A percentile compares a stretch with the other conserved stretches of the same genome.
These are phyloP conservation scores for Chloroidium sp. DNA, from an alignment of 163 green algal species.

Conservation along the genomic window DNA sequence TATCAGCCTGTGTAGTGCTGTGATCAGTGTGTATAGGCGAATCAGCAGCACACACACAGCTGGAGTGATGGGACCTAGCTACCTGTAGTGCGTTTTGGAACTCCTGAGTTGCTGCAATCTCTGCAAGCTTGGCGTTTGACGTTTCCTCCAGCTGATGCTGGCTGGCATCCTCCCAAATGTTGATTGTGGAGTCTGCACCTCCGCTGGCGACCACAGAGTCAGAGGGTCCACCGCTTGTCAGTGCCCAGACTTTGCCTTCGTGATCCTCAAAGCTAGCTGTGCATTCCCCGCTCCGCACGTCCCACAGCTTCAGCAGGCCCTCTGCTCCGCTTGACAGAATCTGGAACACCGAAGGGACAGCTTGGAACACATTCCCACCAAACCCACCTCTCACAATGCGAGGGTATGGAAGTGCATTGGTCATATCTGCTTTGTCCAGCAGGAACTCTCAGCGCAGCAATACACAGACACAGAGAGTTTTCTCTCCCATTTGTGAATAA, in stretches of 20 bases:
- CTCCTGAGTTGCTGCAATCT: constrained; percentile 48
- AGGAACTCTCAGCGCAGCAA: no score
- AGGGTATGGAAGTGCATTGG: no score
- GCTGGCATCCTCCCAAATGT: constrained; percentile 76
- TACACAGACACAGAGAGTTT: no score
- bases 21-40: neutral
- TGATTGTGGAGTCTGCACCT: constrained; percentile 65
- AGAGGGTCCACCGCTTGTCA: constrained; percentile 34
- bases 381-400: no score
- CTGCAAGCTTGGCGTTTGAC: constrained; percentile 31
- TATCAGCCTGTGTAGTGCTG: neutral
- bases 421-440: no score
- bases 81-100: constrained; percentile 75
- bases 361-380: no score
- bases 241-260: constrained; percentile 91
- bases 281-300: constrained; percentile 61
- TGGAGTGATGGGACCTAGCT: neutral
- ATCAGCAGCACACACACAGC: neutral
- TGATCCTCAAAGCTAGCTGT: constrained; percentile 85
- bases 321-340: constrained; percentile 55
- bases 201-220: constrained; percentile 63
- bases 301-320: constrained; percentile 94
- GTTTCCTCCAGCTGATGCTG: constrained; percentile 32
- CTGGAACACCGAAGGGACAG: no score
- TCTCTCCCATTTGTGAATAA: no score